Evolutionary conservation across 192 early-diverging fungal genomes (phyloP).

Genomic region (Backusella circina): DNA sequence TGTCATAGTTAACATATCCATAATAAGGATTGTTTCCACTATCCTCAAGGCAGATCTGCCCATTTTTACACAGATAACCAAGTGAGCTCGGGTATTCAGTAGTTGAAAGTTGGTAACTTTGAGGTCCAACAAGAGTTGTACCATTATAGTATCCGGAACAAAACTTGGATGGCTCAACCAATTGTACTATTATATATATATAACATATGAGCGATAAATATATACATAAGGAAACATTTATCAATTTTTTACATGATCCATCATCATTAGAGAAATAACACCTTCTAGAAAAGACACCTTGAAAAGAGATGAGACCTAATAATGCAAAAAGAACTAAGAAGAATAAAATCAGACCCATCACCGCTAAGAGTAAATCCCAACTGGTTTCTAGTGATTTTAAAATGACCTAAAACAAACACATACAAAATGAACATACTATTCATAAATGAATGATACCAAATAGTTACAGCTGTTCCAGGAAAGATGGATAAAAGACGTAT

Average conservation of each 20-base stretch:
- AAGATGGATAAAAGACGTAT: slow-evolving; percentile 46
- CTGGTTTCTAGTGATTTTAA: slow-evolving; percentile 29
- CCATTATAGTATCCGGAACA: slow-evolving; percentile 33
- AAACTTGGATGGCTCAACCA: slow-evolving; percentile 21
- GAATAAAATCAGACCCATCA: slow-evolving; percentile 47
- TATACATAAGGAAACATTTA: neutral
- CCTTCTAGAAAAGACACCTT: slow-evolving; percentile 43
- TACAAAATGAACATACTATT: neutral
- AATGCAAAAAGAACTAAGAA: slow-evolving; percentile 38
- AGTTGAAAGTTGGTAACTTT: neutral
- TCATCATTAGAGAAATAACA: slow-evolving; percentile 24
- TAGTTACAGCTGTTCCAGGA: slow-evolving; percentile 30
- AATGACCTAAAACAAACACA: slow-evolving; percentile 18
- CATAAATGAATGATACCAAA: neutral
- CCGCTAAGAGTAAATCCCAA: slow-evolving; percentile 35
- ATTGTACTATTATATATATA: slow-evolving; percentile 5
- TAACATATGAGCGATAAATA: neutral
- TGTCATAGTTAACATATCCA: slow-evolving; percentile 44
- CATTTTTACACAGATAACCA: slow-evolving; percentile 42
- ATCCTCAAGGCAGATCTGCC: slow-evolving; percentile 41
- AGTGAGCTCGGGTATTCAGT: slow-evolving; percentile 22
- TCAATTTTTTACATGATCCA: slow-evolving; percentile 22
- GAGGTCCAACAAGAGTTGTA: slow-evolving; percentile 13
- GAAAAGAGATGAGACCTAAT: slow-evolving; percentile 49
- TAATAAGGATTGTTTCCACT: slow-evolving; percentile 17